These are phyloP conservation scores for Fagus sylvatica DNA, from an alignment of 306 rosid genomes.

Conservation along the genomic window DNA sequence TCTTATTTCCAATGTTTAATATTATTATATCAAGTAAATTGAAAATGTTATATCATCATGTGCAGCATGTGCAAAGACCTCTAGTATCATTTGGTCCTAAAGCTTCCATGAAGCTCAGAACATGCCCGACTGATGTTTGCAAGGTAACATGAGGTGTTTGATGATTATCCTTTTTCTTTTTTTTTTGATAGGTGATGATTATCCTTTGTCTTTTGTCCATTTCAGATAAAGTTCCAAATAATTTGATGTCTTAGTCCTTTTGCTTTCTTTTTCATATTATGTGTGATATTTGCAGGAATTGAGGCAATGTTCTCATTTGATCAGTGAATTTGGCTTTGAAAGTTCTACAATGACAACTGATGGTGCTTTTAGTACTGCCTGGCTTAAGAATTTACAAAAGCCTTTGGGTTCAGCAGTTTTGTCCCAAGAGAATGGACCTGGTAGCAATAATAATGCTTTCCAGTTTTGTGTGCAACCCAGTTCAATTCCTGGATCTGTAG, in stretches of 20 bases:
- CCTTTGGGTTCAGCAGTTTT: slow-evolving; percentile 68
- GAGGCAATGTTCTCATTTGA: slow-evolving; percentile 78
- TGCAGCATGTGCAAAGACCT: slow-evolving; percentile 96
- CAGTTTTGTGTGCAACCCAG: slow-evolving; percentile 81
- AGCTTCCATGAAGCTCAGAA: slow-evolving; percentile 79
- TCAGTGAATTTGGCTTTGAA: slow-evolving; percentile 73
- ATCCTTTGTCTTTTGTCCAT: slow-evolving; percentile 26
- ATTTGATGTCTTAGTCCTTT: slow-evolving; percentile 1
- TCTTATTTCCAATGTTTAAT: slow-evolving; percentile 10
- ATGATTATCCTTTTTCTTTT: slow-evolving; percentile 31
- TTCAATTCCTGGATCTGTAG: slow-evolving; percentile 87
- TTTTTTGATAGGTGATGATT: slow-evolving; percentile 1
- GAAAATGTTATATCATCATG: slow-evolving; percentile 18
- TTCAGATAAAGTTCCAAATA: slow-evolving; percentile 1
- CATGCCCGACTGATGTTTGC: slow-evolving; percentile 77
- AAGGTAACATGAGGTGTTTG: slow-evolving; percentile 54
- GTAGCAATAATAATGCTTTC: slow-evolving; percentile 51
- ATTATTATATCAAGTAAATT: slow-evolving; percentile 10
- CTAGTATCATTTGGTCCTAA: slow-evolving; percentile 93
- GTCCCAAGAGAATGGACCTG: slow-evolving; percentile 62
- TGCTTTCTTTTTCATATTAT: slow-evolving; percentile 23
- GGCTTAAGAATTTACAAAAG: slow-evolving; percentile 87
- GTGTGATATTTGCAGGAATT: slow-evolving; percentile 62
- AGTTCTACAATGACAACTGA: slow-evolving; percentile 73
- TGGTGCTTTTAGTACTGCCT: slow-evolving; percentile 78